Evolutionary conservation across 176 grass and related monocot species (phyloP).

Genomic region (maize (Zea mays)): DNA sequence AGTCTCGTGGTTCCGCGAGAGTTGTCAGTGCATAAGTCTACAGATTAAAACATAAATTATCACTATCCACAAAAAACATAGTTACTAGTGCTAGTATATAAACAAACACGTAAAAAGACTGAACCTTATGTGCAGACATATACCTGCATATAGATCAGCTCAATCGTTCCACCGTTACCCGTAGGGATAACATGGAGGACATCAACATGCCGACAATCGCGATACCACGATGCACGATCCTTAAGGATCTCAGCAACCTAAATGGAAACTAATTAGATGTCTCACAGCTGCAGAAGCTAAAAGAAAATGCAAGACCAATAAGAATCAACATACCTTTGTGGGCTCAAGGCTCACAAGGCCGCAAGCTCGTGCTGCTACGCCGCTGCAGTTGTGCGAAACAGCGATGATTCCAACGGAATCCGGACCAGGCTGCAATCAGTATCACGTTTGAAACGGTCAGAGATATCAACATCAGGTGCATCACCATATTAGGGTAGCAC

Average conservation of each 20-base stretch:
- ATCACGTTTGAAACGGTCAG: background rate
- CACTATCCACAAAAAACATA: background rate
- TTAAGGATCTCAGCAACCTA: constrained; percentile 99
- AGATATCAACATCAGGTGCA: background rate
- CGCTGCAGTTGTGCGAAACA: constrained; percentile 99
- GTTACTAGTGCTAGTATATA: background rate
- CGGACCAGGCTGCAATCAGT: constrained; percentile 86
- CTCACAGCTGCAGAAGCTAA: background rate
- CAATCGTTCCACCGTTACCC: constrained; percentile 94
- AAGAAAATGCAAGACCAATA: background rate
- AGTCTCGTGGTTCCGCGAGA: constrained; percentile 73
- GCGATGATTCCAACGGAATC: constrained; percentile 99
- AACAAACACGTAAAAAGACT: background rate
- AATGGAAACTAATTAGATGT: constrained; percentile 19
- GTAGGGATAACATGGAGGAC: constrained; percentile 81
- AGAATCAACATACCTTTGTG: constrained; percentile 69
- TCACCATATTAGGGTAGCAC: background rate
- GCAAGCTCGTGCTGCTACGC: constrained; percentile 95
- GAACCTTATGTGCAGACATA: background rate
- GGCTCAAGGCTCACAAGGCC: constrained; percentile 99
- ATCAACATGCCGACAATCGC: constrained; percentile 80
- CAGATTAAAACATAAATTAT: constrained; percentile 26
- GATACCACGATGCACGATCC: constrained; percentile 90
- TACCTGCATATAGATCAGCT: constrained; percentile 99
- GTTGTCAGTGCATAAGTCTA: constrained; percentile 92